These are phyloP conservation scores for Talaromyces sp. DNA, from an alignment of 2,329 filamentous ascomycete species.

Conservation along the genomic window DNA sequence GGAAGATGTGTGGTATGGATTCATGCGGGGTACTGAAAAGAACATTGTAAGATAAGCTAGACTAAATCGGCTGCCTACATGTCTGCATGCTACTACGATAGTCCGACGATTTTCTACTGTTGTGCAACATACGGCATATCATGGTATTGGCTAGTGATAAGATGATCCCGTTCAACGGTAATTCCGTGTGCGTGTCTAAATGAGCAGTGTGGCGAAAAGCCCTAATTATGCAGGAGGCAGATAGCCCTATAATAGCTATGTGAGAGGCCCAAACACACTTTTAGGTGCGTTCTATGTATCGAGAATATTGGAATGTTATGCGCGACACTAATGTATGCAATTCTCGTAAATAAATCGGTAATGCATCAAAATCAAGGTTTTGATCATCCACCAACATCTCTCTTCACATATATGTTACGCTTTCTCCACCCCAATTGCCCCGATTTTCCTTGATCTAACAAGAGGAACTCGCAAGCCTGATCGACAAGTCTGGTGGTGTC, in stretches of 20 bases:
- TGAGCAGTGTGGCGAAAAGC: background rate
- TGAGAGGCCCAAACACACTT: background rate
- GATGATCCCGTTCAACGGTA: background rate
- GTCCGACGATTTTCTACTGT: background rate
- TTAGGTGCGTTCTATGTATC: background rate
- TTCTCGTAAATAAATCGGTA: background rate
- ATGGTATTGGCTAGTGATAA: background rate
- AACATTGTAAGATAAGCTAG: background rate
- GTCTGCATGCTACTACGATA: background rate
- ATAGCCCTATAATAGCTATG: background rate
- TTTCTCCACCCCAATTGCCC: background rate
- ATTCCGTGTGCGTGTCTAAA: background rate
- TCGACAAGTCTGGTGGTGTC: background rate
- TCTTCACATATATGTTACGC: background rate
- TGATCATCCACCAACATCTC: background rate
- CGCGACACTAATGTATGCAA: background rate
- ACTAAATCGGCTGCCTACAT: background rate
- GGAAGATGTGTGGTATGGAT: background rate
- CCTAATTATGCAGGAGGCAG: background rate
- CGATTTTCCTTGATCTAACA: background rate
- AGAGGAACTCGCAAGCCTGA: background rate
- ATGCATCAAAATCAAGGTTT: background rate
- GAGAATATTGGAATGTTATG: background rate
- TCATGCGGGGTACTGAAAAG: slow-evolving; percentile 2
- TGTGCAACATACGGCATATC: background rate